phyloP scores from a whole-genome alignment of 2,329 filamentous ascomycete genomes.

The Aureobasidium mangrovei region DNA sequence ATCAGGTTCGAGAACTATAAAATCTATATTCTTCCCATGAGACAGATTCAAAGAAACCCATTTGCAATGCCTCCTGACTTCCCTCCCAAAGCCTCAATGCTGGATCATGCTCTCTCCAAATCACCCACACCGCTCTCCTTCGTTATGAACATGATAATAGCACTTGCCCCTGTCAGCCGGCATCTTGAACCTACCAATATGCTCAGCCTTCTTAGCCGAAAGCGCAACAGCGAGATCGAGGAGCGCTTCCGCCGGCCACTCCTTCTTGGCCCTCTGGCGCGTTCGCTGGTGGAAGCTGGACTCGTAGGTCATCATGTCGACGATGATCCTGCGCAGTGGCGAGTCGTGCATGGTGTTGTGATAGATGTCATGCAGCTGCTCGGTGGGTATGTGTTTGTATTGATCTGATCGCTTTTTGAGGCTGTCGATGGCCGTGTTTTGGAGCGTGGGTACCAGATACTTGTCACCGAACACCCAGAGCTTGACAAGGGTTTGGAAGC shows the following conservation, averaged over 20 bases:
- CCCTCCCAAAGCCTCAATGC: too few relatives aligned
- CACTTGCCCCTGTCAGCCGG: neutral
- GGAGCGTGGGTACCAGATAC: conserved; percentile 10
- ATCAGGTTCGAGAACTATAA: too few relatives aligned
- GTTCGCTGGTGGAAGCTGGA: neutral
- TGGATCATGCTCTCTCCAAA: too few relatives aligned
- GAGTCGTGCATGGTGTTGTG: conserved; percentile 2
- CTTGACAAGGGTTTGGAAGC: neutral
- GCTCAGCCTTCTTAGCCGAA: neutral
- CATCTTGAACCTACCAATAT: neutral
- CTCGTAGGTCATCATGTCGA: conserved; percentile 4
- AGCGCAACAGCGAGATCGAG: neutral
- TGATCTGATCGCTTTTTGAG: neutral
- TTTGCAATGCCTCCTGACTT: too few relatives aligned
- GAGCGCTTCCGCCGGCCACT: neutral
- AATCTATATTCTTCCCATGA: too few relatives aligned
- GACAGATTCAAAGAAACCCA: too few relatives aligned
- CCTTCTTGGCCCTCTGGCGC: neutral
- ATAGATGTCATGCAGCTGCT: conserved; percentile 14
- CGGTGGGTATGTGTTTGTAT: neutral
- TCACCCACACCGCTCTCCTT: neutral
- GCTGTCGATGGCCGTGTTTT: conserved; percentile 13
- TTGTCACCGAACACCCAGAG: conserved; percentile 18
- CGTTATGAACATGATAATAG: neutral
- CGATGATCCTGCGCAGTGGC: conserved; percentile 9